These are phyloP conservation scores for Pholiota adiposa DNA, from an alignment of 1,284 basidiomycete species.

Conservation along the genomic window DNA sequence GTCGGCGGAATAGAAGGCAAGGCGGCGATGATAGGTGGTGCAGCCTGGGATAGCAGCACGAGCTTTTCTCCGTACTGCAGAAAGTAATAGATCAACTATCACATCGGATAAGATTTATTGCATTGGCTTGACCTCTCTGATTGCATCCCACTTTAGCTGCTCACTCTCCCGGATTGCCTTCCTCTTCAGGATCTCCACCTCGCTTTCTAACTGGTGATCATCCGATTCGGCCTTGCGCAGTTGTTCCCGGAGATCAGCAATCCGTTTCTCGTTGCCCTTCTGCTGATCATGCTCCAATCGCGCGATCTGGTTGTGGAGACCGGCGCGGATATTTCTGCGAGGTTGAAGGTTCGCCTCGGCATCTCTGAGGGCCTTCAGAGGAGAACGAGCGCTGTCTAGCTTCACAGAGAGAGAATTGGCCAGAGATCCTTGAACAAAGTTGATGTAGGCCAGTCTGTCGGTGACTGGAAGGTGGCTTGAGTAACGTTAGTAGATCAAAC, in stretches of 20 bases:
- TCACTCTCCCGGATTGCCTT: slow-evolving; percentile 77
- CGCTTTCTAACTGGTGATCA: slow-evolving; percentile 67
- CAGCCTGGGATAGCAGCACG: slow-evolving; percentile 70
- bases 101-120: not conserved
- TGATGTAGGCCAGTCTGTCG: slow-evolving; percentile 78
- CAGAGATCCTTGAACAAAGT: slow-evolving; percentile 73
- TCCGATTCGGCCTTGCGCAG: slow-evolving; percentile 64
- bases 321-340: slow-evolving; percentile 60
- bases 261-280: slow-evolving; percentile 59
- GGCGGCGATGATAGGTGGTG: slow-evolving; percentile 57
- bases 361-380: slow-evolving; percentile 72
- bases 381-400: slow-evolving; percentile 62
- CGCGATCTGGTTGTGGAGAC: slow-evolving; percentile 61
- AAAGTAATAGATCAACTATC: slow-evolving; percentile 3
- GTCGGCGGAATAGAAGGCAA: slow-evolving; percentile 69
- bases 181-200: slow-evolving; percentile 71
- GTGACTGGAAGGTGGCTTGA: slow-evolving; percentile 49
- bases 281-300: slow-evolving; percentile 67
- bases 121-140: slow-evolving; percentile 61
- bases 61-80: slow-evolving; percentile 79
- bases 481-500: slow-evolving; percentile 13
- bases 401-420: slow-evolving; percentile 60
- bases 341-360: slow-evolving; percentile 66
- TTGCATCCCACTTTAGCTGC: slow-evolving; percentile 72
- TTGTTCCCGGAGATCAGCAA: slow-evolving; percentile 68